These are phyloP conservation scores for Beta corolliflora DNA, from an alignment of 179 eudicot genomes.

Conservation along the genomic window DNA sequence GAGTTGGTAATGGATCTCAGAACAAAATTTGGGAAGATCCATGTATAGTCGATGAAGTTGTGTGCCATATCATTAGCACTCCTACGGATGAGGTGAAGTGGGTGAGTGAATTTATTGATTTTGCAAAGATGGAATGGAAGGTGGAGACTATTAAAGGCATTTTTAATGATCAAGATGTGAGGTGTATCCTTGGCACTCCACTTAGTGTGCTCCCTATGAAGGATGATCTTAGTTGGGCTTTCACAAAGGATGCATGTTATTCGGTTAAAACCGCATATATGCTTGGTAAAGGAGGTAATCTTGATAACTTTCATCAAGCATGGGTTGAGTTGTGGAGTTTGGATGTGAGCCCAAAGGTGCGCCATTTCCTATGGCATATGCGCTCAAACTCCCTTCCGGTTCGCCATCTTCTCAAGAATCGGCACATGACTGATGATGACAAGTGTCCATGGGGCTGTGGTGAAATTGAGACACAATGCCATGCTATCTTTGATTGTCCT, in stretches of 20 bases:
- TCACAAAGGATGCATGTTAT: background rate
- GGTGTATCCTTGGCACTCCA: background rate
- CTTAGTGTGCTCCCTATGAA: background rate
- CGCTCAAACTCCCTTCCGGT: background rate
- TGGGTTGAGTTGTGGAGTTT: too few relatives aligned
- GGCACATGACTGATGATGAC: background rate
- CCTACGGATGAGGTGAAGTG: background rate
- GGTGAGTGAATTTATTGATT: background rate
- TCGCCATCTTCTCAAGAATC: background rate
- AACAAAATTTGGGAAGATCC: too few relatives aligned
- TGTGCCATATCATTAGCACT: background rate
- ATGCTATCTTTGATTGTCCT: too few relatives aligned
- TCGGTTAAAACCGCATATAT: background rate
- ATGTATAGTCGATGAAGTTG: too few relatives aligned
- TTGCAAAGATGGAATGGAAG: background rate
- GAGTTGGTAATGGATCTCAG: too few relatives aligned
- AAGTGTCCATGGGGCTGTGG: background rate
- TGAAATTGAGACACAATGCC: too few relatives aligned
- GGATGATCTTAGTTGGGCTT: background rate
- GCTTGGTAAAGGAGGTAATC: background rate
- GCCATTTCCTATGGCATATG: too few relatives aligned
- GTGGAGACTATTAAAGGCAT: too few relatives aligned
- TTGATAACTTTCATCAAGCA: too few relatives aligned
- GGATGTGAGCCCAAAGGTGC: too few relatives aligned
- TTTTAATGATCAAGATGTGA: too few relatives aligned